phyloP scores from a whole-genome alignment of 257 asterid genomes.

The Ballota nigra region DNA sequence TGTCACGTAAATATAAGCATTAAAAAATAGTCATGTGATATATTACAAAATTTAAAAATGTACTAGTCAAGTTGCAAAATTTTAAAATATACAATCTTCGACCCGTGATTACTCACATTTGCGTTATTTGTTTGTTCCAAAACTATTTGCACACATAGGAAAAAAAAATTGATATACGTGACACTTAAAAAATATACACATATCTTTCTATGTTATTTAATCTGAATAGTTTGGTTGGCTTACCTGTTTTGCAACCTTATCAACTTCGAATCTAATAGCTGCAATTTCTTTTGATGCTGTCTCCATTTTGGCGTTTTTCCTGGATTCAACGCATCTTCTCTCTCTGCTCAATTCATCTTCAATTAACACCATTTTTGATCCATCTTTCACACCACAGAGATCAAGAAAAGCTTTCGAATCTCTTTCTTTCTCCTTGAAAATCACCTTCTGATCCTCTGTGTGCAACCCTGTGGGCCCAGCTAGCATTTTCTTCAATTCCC shows the following conservation, averaged over 20 bases:
- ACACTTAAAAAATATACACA: no score
- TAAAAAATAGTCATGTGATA: no score
- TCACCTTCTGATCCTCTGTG: constrained; percentile 64
- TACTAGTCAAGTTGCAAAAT: no score
- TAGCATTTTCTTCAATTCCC: constrained; percentile 76
- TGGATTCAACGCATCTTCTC: constrained; percentile 44
- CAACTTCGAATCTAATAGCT: constrained; percentile 62
- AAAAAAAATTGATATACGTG: no score
- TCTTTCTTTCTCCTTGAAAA: constrained; percentile 70
- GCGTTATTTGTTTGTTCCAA: no score
- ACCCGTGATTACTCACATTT: no score
- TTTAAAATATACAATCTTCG: no score
- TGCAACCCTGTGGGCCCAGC: constrained; percentile 64
- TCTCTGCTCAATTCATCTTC: constrained; percentile 71
- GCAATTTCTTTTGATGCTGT: constrained; percentile 63
- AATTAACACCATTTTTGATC: constrained; percentile 59
- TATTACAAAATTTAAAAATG: no score
- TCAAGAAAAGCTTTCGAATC: constrained; percentile 75
- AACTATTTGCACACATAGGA: no score
- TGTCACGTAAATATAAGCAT: no score
- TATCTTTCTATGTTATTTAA: no score
- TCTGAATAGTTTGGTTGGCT: no score
- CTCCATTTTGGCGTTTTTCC: constrained; percentile 55
- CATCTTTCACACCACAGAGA: constrained; percentile 60
- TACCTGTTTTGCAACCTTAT: constrained; percentile 78